Conservation (phyloP, 1,139 yeast genomes). For the Geotrichum phurueaensis region DNA sequence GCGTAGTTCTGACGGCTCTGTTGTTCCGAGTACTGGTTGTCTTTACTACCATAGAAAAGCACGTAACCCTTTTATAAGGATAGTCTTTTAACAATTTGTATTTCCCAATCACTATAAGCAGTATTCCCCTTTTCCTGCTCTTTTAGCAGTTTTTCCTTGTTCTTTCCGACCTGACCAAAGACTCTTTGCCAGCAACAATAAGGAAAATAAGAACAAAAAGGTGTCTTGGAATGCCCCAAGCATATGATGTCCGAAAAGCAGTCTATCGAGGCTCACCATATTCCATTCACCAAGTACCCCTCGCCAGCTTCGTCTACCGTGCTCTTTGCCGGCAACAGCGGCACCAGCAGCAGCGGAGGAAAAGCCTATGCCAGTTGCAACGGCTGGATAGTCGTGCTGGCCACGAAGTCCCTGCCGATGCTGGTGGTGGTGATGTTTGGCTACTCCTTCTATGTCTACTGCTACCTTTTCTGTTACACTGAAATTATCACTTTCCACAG, state of each 20-base stretch:
- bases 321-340: neutral
- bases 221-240: neutral
- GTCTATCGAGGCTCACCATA: neutral
- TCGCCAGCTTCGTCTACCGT: neutral
- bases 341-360: neutral
- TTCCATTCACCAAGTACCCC: neutral
- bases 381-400: neutral
- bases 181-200: neutral
- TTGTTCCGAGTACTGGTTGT: neutral
- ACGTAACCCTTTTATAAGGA: neutral
- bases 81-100: neutral
- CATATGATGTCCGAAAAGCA: neutral
- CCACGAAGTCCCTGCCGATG: slow-evolving; percentile 20
- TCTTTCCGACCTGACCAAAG: neutral
- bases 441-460: slow-evolving; percentile 33
- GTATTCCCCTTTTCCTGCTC: neutral
- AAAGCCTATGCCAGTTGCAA: neutral
- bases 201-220: too few species aligned
- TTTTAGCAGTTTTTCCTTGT: neutral
- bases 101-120: neutral
- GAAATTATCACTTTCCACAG: slow-evolving; percentile 20
- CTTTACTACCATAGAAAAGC: neutral
- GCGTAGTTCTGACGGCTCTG: neutral
- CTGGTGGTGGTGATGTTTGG: slow-evolving; percentile 28
- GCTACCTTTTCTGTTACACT: slow-evolving; percentile 33